Percentiles rank a stretch among this genome's conserved stretches.
Evolutionary conservation across 495 filamentous ascomycete species (phyloP).

Genomic region (Lichina pygmaea): DNA sequence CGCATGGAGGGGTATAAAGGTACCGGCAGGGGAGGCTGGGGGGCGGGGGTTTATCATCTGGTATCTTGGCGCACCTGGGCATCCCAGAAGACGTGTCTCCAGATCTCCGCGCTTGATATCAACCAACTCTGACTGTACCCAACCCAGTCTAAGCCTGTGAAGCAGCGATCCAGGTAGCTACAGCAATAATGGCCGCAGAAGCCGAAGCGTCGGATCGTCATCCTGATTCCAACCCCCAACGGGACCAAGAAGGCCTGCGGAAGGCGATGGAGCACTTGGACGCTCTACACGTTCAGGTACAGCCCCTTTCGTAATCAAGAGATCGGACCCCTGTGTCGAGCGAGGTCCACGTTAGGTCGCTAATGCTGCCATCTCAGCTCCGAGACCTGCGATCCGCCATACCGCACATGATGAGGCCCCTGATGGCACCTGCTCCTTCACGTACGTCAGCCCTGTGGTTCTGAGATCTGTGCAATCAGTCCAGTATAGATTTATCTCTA

Average conservation of each 20-base stretch:
- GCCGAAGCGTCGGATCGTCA: neutral
- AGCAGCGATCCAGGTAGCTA: too few species aligned
- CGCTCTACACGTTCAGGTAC: conserved; percentile 1
- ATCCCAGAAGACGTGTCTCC: too few species aligned
- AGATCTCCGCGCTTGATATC: too few species aligned
- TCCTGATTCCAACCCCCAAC: neutral
- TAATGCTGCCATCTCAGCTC: neutral
- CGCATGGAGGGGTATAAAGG: too few species aligned
- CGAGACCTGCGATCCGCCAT: neutral
- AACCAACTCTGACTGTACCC: too few species aligned
- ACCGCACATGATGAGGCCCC: conserved; percentile 1
- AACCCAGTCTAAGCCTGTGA: too few species aligned
- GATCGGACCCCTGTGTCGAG: too few species aligned
- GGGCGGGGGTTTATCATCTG: too few species aligned
- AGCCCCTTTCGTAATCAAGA: neutral
- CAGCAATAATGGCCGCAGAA: neutral
- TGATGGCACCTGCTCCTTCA: neutral
- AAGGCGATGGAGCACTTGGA: neutral
- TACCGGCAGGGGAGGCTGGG: too few species aligned
- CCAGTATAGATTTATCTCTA: neutral
- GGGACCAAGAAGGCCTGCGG: neutral
- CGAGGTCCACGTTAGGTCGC: too few species aligned
- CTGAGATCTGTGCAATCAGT: too few species aligned
- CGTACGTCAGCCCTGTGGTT: neutral
- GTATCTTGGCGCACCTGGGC: too few species aligned